These are phyloP conservation scores for Tuctoria greenei DNA, from an alignment of 176 grass and related monocot genomes.

Conservation along the genomic window DNA sequence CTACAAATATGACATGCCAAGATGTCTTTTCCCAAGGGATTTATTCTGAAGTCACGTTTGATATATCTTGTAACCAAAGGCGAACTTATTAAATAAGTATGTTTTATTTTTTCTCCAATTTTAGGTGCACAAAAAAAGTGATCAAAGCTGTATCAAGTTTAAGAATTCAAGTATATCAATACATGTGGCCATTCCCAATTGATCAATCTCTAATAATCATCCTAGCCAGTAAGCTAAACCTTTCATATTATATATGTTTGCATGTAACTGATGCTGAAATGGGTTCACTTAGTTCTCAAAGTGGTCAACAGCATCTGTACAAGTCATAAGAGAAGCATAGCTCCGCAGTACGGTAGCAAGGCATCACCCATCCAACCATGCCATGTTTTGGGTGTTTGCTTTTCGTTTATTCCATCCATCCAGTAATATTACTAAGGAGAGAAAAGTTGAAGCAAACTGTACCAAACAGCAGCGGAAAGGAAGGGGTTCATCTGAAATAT, in stretches of 20 bases:
- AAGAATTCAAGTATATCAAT: background rate
- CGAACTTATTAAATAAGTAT: background rate
- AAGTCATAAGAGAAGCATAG: background rate
- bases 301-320: background rate
- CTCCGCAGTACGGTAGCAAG: background rate
- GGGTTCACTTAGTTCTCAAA: background rate
- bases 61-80: conserved; percentile 10
- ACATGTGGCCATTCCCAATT: background rate
- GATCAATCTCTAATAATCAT: background rate
- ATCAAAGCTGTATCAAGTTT: background rate
- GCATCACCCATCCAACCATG: background rate
- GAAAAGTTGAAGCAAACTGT: background rate
- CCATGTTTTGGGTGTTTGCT: background rate
- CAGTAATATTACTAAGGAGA: background rate
- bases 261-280: background rate
- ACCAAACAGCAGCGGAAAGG: background rate
- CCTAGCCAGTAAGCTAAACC: background rate
- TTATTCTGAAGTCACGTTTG: background rate
- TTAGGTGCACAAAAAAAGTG: background rate
- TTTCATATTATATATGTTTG: background rate
- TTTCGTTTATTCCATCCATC: background rate
- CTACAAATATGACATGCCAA: background rate
- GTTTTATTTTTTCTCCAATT: background rate
- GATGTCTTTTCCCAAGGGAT: background rate
- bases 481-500: background rate